phyloP scores from a whole-genome alignment of 306 rosid genomes.

The Cucurbita pepo region DNA sequence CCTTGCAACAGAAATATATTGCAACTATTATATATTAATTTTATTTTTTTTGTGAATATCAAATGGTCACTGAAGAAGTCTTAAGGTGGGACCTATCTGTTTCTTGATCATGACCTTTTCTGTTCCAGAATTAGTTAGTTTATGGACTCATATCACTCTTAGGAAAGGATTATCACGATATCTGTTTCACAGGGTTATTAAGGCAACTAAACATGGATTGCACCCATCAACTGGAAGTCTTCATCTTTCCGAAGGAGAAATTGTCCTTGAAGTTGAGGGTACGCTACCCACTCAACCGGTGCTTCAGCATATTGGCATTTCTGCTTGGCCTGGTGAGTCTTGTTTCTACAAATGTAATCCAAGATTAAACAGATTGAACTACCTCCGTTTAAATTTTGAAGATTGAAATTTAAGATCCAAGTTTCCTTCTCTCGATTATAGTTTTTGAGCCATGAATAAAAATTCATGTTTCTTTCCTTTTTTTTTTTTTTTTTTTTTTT shows the following conservation, averaged over 20 bases:
- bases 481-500: no score
- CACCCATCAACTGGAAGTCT: constrained; percentile 43
- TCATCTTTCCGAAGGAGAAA: constrained; percentile 61
- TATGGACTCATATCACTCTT: background rate
- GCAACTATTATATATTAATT: background rate
- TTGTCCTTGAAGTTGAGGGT: constrained; percentile 78
- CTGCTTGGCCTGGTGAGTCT: constrained; percentile 85
- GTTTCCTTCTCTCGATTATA: background rate
- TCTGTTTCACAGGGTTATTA: constrained; percentile 40
- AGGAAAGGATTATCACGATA: background rate
- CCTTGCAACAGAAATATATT: background rate
- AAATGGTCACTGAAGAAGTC: background rate
- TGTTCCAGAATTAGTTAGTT: background rate
- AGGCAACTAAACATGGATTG: constrained; percentile 40
- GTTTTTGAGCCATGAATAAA: background rate
- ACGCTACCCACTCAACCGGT: constrained; percentile 83
- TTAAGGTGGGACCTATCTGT: background rate
- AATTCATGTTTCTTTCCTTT: no score
- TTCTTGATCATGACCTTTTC: background rate
- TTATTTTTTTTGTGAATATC: background rate
- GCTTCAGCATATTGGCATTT: constrained; percentile 79
- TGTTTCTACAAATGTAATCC: background rate
- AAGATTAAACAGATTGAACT: background rate
- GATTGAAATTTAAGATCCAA: background rate
- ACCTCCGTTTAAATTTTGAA: background rate